Evolutionary conservation across 495 filamentous ascomycete genomes (phyloP).

Genomic region (Thermothielavioides terrestris): DNA sequence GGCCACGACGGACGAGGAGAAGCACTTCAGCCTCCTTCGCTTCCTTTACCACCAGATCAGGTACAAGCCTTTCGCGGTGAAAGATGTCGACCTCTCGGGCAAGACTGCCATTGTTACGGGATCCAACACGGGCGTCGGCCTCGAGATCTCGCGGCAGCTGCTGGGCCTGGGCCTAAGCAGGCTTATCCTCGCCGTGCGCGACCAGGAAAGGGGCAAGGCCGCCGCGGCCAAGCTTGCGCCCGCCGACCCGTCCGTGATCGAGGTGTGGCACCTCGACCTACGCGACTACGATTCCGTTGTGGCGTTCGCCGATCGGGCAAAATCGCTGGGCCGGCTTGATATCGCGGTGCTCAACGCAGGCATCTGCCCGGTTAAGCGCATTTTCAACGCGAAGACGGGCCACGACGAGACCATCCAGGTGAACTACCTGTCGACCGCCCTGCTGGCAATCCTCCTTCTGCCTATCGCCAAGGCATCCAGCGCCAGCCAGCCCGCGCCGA

Average conservation of each 20-base stretch:
- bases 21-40: too few species aligned
- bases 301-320: conserved; percentile 34
- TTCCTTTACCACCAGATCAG: too few species aligned
- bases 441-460: conserved; percentile 43
- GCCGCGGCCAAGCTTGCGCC: conserved; percentile 32
- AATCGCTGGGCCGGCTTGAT: conserved; percentile 35
- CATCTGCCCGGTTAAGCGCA: conserved; percentile 15
- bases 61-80: too few species aligned
- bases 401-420: conserved; percentile 42
- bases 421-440: conserved; percentile 41
- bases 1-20: too few species aligned
- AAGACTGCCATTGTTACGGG: conserved; percentile 48
- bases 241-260: conserved; percentile 23
- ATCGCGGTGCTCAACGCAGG: conserved; percentile 49
- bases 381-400: conserved; percentile 32
- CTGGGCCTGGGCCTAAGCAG: neutral
- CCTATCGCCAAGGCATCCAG: conserved; percentile 35
- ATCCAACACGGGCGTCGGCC: conserved; percentile 42
- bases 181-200: conserved; percentile 11
- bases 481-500: neutral
- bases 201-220: conserved; percentile 29
- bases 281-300: conserved; percentile 37
- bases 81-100: conserved; percentile 11
- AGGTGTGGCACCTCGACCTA: conserved; percentile 51
- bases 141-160: conserved; percentile 37